phyloP scores from a whole-genome alignment of 1,284 basidiomycete species.

The Ganoderma multipileum region DNA sequence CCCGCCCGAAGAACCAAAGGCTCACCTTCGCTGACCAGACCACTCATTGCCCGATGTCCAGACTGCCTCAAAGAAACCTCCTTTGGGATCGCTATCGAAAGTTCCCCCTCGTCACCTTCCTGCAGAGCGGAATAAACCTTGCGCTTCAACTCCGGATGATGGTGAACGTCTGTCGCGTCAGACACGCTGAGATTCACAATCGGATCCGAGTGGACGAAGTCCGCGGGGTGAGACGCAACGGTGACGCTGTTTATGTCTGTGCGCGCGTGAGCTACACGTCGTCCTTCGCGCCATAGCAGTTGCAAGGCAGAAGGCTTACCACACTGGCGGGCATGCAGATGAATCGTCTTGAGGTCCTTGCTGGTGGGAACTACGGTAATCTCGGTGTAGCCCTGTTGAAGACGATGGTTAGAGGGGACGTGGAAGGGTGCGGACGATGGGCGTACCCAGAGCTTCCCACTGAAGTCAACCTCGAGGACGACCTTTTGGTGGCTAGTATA shows the following conservation, averaged over 20 bases:
- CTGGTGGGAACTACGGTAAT: conserved; percentile 84
- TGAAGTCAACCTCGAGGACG: conserved; percentile 88
- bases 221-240: conserved; percentile 70
- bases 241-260: conserved; percentile 79
- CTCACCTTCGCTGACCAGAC: conserved; percentile 56
- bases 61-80: conserved; percentile 77
- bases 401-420: conserved; percentile 13
- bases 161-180: conserved; percentile 84
- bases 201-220: conserved; percentile 82
- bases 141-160: conserved; percentile 94
- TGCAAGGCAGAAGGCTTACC: conserved; percentile 53
- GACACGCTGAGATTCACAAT: conserved; percentile 72
- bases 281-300: conserved; percentile 6
- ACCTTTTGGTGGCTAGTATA: conserved; percentile 93
- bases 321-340: conserved; percentile 88
- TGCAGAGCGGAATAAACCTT: conserved; percentile 90
- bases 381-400: conserved; percentile 85
- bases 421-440: not conserved
- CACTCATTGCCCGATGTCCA: conserved; percentile 49
- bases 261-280: conserved; percentile 12
- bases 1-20: not conserved
- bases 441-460: conserved; percentile 78
- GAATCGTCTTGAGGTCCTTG: conserved; percentile 78
- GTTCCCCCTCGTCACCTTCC: conserved; percentile 92
- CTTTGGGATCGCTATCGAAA: conserved; percentile 89